These are phyloP conservation scores for Sporisorium exsertum DNA, from an alignment of 1,284 basidiomycete species.

Conservation along the genomic window DNA sequence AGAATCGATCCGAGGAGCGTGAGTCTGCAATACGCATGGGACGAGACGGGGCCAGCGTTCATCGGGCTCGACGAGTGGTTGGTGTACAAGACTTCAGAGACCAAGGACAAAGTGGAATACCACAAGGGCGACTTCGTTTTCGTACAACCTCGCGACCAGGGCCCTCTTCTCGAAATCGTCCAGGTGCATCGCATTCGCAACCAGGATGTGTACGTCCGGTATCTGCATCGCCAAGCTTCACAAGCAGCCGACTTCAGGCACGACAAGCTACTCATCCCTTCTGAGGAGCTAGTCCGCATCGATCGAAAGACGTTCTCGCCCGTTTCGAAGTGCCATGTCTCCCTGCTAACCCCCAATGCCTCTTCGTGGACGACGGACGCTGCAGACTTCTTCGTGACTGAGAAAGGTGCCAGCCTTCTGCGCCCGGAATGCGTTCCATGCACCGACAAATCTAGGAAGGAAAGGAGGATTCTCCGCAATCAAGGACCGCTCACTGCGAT, in stretches of 20 bases:
- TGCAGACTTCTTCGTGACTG: slow-evolving; percentile 12
- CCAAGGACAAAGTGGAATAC: neutral
- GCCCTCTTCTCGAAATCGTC: slow-evolving; percentile 11
- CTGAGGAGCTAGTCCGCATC: neutral
- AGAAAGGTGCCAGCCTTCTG: slow-evolving; percentile 1
- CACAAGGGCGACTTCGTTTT: slow-evolving; percentile 46
- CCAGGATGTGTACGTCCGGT: slow-evolving; percentile 1
- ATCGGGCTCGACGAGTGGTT: slow-evolving; percentile 16
- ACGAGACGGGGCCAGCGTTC: slow-evolving; percentile 12
- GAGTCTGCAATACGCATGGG: slow-evolving; percentile 15
- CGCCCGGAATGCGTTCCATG: slow-evolving; percentile 9
- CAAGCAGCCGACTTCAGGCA: slow-evolving; percentile 16
- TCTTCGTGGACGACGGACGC: slow-evolving; percentile 11
- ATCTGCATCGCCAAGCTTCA: slow-evolving; percentile 9
- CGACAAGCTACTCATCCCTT: slow-evolving; percentile 25
- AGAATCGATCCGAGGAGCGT: slow-evolving; percentile 8
- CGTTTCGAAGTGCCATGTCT: slow-evolving; percentile 16
- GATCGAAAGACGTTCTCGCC: neutral
- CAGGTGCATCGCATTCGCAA: slow-evolving; percentile 27
- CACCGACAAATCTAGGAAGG: neutral
- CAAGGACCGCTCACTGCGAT: slow-evolving; percentile 3
- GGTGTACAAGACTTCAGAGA: no score
- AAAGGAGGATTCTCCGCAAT: neutral
- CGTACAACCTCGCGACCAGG: neutral
- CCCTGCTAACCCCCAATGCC: neutral